Evolutionary conservation across 2,329 filamentous ascomycete genomes (phyloP).

Genomic region (Cordyceps fumosorosea): DNA sequence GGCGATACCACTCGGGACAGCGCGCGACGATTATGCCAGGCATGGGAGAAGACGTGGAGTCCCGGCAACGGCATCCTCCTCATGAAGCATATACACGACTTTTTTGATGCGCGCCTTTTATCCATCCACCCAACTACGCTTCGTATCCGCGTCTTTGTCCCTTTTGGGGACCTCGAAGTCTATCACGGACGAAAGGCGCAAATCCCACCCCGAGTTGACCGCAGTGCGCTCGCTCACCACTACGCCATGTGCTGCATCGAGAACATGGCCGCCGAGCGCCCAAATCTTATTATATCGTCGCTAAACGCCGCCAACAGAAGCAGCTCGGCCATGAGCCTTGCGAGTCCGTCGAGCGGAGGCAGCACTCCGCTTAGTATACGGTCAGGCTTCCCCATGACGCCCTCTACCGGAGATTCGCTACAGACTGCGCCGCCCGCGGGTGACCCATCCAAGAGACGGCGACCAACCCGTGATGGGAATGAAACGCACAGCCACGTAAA

Average conservation of each 20-base stretch:
- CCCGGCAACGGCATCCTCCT: neutral
- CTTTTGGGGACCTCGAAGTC: neutral
- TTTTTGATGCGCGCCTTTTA: neutral
- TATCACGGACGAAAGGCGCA: neutral
- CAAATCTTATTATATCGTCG: neutral
- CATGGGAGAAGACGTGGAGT: neutral
- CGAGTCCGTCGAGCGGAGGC: neutral
- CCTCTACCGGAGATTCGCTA: neutral
- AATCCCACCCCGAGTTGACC: neutral
- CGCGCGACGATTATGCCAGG: neutral
- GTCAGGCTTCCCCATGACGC: neutral
- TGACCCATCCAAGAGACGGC: too few species aligned
- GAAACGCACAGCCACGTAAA: neutral
- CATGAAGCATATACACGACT: neutral
- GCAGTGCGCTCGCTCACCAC: neutral
- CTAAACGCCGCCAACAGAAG: neutral
- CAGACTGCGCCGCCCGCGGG: too few species aligned
- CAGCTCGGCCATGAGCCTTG: neutral
- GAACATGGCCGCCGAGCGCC: neutral
- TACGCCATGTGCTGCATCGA: constrained; percentile 1
- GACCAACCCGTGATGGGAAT: neutral
- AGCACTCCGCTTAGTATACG: neutral
- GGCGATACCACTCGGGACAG: neutral
- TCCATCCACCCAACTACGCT: neutral
- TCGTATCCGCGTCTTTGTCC: neutral